Evolutionary conservation across 805 yeast species (phyloP).

Genomic region (Allodekkera sacchari): DNA sequence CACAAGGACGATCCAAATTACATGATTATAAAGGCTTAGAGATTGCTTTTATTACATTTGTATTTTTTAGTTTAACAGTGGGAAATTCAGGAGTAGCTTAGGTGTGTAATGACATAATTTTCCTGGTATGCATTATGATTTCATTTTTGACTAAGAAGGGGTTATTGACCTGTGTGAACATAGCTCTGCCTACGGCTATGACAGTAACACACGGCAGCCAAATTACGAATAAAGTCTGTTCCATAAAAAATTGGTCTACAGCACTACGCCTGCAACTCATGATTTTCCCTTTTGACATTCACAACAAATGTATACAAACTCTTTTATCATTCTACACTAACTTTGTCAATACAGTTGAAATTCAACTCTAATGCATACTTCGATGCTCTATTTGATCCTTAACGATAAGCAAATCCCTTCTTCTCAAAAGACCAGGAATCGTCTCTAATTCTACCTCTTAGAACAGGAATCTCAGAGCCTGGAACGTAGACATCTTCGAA

Average conservation of each 20-base stretch:
- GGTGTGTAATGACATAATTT: too few relatives aligned
- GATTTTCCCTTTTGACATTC: too few relatives aligned
- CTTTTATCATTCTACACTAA: neutral
- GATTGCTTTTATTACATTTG: neutral
- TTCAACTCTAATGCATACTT: neutral
- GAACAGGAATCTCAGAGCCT: slow-evolving; percentile 85
- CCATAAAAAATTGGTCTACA: too few relatives aligned
- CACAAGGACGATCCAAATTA: slow-evolving; percentile 42
- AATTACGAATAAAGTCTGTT: too few relatives aligned
- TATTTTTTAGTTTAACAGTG: neutral
- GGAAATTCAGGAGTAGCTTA: too few relatives aligned
- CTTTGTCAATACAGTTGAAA: neutral
- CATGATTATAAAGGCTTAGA: slow-evolving; percentile 23
- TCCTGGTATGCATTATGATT: too few relatives aligned
- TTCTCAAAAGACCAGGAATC: slow-evolving; percentile 68
- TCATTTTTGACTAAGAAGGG: too few relatives aligned
- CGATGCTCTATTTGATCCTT: slow-evolving; percentile 6
- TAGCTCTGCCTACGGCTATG: too few relatives aligned
- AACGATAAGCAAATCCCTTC: slow-evolving; percentile 32
- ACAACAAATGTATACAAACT: too few relatives aligned
- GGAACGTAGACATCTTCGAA: slow-evolving; percentile 95
- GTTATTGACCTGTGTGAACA: too few relatives aligned
- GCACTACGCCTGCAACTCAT: too few relatives aligned
- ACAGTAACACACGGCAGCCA: too few relatives aligned
- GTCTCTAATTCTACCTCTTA: slow-evolving; percentile 95